phyloP scores from a whole-genome alignment of 257 asterid genomes.

The Solanum sejunctum region DNA sequence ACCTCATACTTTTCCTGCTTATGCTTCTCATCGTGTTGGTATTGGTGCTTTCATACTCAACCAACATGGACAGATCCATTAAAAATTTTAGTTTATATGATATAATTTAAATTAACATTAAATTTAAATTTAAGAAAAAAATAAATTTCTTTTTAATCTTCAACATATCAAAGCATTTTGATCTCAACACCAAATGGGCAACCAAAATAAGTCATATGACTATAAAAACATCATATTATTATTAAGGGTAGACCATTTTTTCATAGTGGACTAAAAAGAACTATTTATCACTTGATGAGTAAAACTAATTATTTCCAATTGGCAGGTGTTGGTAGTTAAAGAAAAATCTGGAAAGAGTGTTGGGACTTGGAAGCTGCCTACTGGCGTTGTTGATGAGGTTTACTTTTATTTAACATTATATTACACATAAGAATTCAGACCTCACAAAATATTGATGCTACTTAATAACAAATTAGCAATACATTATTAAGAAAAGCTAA shows the following conservation, averaged over 20 bases:
- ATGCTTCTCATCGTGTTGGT: conserved; percentile 87
- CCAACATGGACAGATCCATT: conserved; percentile 46
- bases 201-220: neutral
- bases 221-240: neutral
- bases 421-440: too few species aligned
- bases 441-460: too few species aligned
- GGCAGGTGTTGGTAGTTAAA: conserved; percentile 75
- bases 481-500: neutral
- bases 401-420: neutral
- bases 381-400: conserved; percentile 96
- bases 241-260: neutral
- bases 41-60: conserved; percentile 71
- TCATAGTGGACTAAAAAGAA: too few species aligned
- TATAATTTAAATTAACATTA: neutral
- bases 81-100: neutral
- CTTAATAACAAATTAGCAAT: too few species aligned
- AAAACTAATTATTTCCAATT: neutral
- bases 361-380: conserved; percentile 86
- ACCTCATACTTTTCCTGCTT: conserved; percentile 56
- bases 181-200: too few species aligned
- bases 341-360: conserved; percentile 67
- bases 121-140: neutral
- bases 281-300: neutral
- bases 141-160: neutral
- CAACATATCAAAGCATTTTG: neutral